These are phyloP conservation scores for Pythium guiyangense DNA, from an alignment of 352 stramenopile genomes.

Conservation along the genomic window DNA sequence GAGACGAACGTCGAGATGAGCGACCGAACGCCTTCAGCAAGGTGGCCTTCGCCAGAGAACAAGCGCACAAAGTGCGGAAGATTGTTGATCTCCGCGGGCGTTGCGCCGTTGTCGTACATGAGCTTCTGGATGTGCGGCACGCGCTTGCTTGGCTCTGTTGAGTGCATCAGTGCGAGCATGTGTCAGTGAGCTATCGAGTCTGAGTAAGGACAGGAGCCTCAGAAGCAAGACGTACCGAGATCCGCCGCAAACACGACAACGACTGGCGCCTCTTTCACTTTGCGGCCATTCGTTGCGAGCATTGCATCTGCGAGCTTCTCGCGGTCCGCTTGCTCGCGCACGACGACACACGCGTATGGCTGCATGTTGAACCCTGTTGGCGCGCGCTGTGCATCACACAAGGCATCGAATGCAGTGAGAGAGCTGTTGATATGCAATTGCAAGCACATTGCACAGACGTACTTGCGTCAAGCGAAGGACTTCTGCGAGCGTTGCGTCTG, in stretches of 20 bases:
- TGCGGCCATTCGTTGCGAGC: conserved; percentile 66
- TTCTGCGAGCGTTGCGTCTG: neutral
- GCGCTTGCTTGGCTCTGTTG: conserved; percentile 53
- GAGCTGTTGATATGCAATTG: no score
- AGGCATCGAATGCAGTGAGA: no score
- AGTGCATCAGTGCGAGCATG: no score
- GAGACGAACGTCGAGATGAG: no score
- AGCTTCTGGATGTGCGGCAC: no score
- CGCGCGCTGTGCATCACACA: conserved; percentile 28
- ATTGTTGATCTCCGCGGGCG: no score
- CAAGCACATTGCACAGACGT: neutral
- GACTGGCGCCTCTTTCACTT: conserved; percentile 73
- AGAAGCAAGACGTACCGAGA: conserved; percentile 24
- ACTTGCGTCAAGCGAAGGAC: neutral
- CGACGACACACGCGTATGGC: conserved; percentile 72
- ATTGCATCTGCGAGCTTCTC: conserved; percentile 69
- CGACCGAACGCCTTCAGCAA: no score
- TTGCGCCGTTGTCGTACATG: no score
- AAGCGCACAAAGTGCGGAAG: no score
- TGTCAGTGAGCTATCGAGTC: no score
- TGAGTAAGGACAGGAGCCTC: no score
- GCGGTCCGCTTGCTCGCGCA: conserved; percentile 64
- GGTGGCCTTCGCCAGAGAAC: no score
- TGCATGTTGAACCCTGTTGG: conserved; percentile 79
- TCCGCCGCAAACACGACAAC: conserved; percentile 81